Base-by-base conservation (phyloP, 176 grass and related monocot genomes). In the Bonia amplexicaulis region DNA sequence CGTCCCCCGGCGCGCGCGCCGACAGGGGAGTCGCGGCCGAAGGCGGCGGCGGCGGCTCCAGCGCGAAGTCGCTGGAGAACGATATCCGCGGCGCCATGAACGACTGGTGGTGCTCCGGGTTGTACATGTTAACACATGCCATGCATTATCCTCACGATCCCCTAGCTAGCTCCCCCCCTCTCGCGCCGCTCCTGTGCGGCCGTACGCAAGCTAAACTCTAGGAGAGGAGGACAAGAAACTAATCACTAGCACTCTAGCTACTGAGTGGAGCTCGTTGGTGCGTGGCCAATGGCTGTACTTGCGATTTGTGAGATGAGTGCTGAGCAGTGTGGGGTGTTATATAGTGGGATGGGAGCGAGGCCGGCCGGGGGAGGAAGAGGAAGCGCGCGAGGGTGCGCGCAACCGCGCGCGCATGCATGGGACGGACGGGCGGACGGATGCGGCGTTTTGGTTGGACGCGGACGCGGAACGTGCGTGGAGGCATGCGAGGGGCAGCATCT, bases 21-120 rank as follows among this genome's bases (percentile, higher is more conserved):
- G 69, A 80, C 19, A 67, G 64, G 31, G 79, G 16, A 40, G 0
- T 40, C 37, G 51, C 76, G 11, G 37, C 69, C 15, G 67, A 23
- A 53, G 26, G 53, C 4, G 81, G 71, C 12, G 92, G 96, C 85
- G 92, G 96, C 85, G 81, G 90, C 66, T 99, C 96, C 10, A 96
- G 84, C 19, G 86, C 85, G 90, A 99, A 99, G 86, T 99, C 93
- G 65, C 92, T 92, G 79, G 97, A 96, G 90, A 99, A 99, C 74
- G 93, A 96, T 72, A 99, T 99, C 75, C 93, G 92, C 17, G 97
- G 97, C 76, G 90, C 89, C 85, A 87, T 91, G 79, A 93, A 75
- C 27, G 80, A 72, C 74, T 90, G 88, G 69, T 96, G 93, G 68
- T 96, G 97, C 76, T 96, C 97, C 55, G 87, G 91, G 78, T 98